A percentile compares a stretch with the other conserved stretches of the same genome.
Evolutionary conservation across 306 rosid species (phyloP).

Genomic region (Fragaria vesca): DNA sequence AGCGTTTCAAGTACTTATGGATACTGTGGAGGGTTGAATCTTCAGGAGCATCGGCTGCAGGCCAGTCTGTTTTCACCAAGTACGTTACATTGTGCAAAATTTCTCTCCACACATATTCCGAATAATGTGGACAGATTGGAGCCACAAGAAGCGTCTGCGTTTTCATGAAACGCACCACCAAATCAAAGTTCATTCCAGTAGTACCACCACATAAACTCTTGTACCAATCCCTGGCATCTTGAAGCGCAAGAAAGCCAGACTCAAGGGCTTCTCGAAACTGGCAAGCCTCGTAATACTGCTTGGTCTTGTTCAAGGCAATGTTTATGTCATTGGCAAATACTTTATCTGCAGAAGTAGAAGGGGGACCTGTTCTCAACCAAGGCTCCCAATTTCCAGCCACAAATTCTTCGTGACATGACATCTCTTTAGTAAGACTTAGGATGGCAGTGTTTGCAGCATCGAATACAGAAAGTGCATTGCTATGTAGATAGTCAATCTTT

Average conservation of each 20-base stretch:
- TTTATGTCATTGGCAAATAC: not conserved
- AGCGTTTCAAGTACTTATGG: not conserved
- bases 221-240: not conserved
- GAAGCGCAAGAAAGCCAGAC: not conserved
- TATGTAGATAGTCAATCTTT: not conserved
- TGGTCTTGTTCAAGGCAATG: not conserved
- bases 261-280: not conserved
- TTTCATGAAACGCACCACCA: not conserved
- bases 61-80: not conserved
- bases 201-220: not conserved
- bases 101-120: not conserved
- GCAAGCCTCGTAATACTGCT: not conserved
- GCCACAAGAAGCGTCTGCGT: not conserved
- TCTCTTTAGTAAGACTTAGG: not conserved
- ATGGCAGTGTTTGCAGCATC: not conserved
- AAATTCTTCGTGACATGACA: not conserved
- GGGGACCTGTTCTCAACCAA: not conserved
- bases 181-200: not conserved
- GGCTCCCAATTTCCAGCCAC: not conserved
- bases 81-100: not conserved
- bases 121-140: not conserved
- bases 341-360: not conserved
- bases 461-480: not conserved
- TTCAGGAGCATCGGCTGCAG: not conserved
- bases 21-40: not conserved